These are phyloP conservation scores for Gastrolobium bilobum DNA, from an alignment of 306 rosid species.

Conservation along the genomic window DNA sequence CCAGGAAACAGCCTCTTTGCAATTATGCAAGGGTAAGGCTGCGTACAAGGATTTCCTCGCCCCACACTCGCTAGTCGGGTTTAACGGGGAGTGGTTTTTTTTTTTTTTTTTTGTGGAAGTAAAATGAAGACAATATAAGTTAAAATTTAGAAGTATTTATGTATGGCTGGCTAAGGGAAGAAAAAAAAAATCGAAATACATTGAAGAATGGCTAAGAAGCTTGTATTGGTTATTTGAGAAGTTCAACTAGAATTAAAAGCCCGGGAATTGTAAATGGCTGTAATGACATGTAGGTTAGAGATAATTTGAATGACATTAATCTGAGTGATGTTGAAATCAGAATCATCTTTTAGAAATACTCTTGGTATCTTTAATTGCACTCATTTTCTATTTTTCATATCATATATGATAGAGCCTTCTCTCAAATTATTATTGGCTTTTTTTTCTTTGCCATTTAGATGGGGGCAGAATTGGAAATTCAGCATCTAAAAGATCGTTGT, in stretches of 20 bases:
- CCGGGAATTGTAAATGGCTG: constrained; percentile 32
- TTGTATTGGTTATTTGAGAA: constrained; percentile 37
- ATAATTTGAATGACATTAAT: constrained; percentile 22
- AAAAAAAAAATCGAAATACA: neutral
- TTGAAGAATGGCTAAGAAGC: constrained; percentile 25
- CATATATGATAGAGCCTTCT: neutral
- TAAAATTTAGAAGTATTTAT: constrained; percentile 4
- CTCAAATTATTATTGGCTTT: constrained; percentile 30
- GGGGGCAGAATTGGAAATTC: constrained; percentile 72
- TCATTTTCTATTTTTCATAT: constrained; percentile 20
- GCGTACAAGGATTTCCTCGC: too few species aligned
- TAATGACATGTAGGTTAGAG: constrained; percentile 10
- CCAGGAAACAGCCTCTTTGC: too few species aligned
- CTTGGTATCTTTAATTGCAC: constrained; percentile 20
- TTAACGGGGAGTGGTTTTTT: too few species aligned
- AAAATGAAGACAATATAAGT: neutral
- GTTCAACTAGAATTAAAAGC: constrained; percentile 26
- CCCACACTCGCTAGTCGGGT: too few species aligned
- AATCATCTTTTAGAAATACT: constrained; percentile 27
- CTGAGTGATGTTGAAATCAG: neutral
- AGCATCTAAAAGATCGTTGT: constrained; percentile 59
- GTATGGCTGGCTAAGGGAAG: constrained; percentile 5
- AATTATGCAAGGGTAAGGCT: too few species aligned
- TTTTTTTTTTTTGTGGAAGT: neutral
- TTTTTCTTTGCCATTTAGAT: constrained; percentile 54